Evolutionary conservation across 306 rosid genomes (phyloP).

Genomic region (Cicer chorassanicum): DNA sequence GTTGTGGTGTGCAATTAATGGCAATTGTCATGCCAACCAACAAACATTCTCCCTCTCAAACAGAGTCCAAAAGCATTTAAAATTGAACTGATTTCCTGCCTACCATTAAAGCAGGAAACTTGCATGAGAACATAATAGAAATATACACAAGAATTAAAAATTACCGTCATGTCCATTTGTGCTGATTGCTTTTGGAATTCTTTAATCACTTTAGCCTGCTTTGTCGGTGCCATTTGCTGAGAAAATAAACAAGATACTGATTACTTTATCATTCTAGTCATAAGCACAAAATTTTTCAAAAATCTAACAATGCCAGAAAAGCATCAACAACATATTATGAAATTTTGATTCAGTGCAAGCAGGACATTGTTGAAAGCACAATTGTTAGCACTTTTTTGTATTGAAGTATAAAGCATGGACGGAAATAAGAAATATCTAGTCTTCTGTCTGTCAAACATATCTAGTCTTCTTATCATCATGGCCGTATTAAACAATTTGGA

Average conservation of each 20-base stretch:
- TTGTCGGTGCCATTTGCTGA: conserved; percentile 98
- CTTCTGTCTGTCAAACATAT: background rate
- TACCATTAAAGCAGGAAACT: too few relatives aligned
- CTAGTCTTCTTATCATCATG: background rate
- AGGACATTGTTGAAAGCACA: conserved; percentile 6
- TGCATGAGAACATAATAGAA: conserved; percentile 24
- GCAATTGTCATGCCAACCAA: background rate
- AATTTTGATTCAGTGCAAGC: background rate
- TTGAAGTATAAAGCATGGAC: background rate
- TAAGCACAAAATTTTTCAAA: conserved; percentile 23
- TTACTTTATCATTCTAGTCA: background rate
- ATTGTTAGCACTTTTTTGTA: conserved; percentile 7
- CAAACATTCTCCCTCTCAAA: background rate
- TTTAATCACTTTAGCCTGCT: conserved; percentile 84
- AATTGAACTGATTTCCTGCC: background rate
- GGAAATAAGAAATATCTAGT: conserved; percentile 13
- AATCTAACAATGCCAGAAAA: background rate
- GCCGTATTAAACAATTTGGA: too few relatives aligned
- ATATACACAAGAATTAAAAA: conserved; percentile 28
- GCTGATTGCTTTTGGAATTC: conserved; percentile 96
- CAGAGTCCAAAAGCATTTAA: background rate
- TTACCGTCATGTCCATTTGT: conserved; percentile 98
- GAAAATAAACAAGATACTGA: conserved; percentile 42
- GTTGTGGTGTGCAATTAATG: background rate
- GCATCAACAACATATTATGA: background rate